phyloP scores from a whole-genome alignment of 179 eudicot species.

The Silene noctiflora region DNA sequence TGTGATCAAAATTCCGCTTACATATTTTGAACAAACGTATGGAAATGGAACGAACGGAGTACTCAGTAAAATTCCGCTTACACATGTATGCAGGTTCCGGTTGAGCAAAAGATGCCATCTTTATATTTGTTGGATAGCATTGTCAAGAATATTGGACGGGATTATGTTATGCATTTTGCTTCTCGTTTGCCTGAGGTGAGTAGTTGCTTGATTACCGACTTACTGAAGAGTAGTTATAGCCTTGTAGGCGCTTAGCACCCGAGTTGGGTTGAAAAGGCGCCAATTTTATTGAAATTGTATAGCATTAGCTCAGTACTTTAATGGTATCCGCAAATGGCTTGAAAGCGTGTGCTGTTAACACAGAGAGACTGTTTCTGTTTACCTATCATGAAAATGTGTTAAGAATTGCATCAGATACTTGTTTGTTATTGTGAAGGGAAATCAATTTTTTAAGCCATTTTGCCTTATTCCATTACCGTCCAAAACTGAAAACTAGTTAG shows the following conservation, averaged over 20 bases:
- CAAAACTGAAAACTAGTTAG: too few relatives aligned
- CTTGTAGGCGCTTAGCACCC: not conserved
- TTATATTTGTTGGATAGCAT: slow-evolving; percentile 95
- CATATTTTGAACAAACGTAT: too few relatives aligned
- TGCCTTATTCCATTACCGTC: too few relatives aligned
- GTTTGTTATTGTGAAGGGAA: too few relatives aligned
- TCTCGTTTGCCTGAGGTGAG: slow-evolving; percentile 82
- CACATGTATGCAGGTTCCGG: slow-evolving; percentile 63
- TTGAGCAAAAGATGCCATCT: slow-evolving; percentile 81
- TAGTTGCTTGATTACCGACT: slow-evolving; percentile 18
- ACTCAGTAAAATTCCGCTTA: slow-evolving; percentile 24
- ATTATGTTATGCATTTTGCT: slow-evolving; percentile 70
- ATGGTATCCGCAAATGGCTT: not conserved
- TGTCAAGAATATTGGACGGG: slow-evolving; percentile 88
- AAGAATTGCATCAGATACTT: too few relatives aligned
- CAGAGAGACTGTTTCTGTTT: not conserved
- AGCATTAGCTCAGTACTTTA: too few relatives aligned
- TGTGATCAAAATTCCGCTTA: too few relatives aligned
- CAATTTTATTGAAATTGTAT: not conserved
- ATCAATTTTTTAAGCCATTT: too few relatives aligned
- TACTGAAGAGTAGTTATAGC: not conserved
- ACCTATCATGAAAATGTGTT: not conserved
- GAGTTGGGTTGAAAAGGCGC: not conserved
- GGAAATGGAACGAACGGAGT: not conserved
- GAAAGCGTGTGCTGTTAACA: not conserved